Conservation (phyloP, 176 grass and related monocot genomes). For the Oryza meyeriana region DNA sequence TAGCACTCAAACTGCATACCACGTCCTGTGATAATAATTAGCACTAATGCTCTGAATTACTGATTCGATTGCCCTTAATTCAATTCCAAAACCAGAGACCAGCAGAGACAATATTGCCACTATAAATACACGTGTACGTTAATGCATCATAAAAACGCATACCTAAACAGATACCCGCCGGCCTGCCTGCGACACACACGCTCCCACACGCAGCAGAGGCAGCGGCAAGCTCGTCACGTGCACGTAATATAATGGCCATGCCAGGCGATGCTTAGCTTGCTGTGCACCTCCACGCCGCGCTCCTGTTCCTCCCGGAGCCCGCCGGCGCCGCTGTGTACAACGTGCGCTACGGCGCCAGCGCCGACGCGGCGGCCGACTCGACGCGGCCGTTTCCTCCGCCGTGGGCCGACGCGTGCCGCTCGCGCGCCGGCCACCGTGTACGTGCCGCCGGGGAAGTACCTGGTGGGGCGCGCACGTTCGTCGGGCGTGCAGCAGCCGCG, state of each 20-base stretch:
- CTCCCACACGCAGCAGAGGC: not conserved
- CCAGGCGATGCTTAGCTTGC: constrained; percentile 16
- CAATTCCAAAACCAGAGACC: not conserved
- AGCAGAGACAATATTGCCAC: not conserved
- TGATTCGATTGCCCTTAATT: not conserved
- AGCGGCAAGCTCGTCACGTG: not conserved
- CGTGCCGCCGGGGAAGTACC: constrained; percentile 59
- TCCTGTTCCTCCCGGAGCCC: constrained; percentile 20
- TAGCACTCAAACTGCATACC: not conserved
- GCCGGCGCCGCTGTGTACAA: constrained; percentile 37
- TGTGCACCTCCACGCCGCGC: constrained; percentile 30
- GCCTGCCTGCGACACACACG: constrained; percentile 9
- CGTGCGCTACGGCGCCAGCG: constrained; percentile 66
- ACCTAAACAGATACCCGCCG: constrained; percentile 35
- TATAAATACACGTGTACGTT: constrained; percentile 53
- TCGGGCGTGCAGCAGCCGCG: constrained; percentile 53
- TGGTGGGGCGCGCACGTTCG: constrained; percentile 52
- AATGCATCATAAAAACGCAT: not conserved
- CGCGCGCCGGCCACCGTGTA: constrained; percentile 44
- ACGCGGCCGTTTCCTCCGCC: constrained; percentile 54
- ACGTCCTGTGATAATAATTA: not conserved
- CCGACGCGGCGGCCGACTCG: constrained; percentile 59
- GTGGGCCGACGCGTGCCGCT: constrained; percentile 73
- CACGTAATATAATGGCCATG: constrained; percentile 19
- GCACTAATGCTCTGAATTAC: not conserved